Percentiles rank a stretch among this genome's conserved stretches.
These are phyloP conservation scores for Hypericum perforatum DNA, from an alignment of 345 rosid genomes.

Conservation along the genomic window DNA sequence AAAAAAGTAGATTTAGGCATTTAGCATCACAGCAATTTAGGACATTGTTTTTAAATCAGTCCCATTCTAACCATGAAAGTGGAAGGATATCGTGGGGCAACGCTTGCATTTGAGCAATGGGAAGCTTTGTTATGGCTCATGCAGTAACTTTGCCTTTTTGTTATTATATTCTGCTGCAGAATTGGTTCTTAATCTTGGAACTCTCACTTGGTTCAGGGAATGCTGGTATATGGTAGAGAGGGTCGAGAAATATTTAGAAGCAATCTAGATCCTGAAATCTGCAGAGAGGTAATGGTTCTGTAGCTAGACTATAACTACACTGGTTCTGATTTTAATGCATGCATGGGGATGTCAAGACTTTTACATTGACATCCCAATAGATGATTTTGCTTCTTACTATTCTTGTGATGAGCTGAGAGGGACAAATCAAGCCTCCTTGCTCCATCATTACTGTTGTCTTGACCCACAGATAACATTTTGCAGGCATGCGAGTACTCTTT, in stretches of 20 bases:
- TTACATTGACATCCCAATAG: no score
- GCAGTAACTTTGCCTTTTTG: not conserved
- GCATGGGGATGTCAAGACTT: no score
- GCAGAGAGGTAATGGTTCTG: slow-evolving; percentile 60
- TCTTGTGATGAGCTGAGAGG: no score
- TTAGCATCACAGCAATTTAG: no score
- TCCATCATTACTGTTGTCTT: no score
- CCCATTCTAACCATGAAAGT: no score
- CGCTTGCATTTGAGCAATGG: no score
- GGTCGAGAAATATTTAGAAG: slow-evolving; percentile 76
- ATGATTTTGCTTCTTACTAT: no score
- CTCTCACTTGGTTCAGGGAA: slow-evolving; percentile 48
- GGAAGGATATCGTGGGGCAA: no score
- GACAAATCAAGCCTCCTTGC: no score
- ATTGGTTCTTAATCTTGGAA: not conserved
- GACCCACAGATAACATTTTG: slow-evolving; percentile 1
- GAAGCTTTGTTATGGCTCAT: not conserved
- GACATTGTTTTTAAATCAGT: no score
- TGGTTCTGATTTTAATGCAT: not conserved
- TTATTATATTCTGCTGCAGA: not conserved
- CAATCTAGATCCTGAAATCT: slow-evolving; percentile 62
- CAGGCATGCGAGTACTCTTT: slow-evolving; percentile 70
- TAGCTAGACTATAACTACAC: not conserved
- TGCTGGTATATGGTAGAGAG: slow-evolving; percentile 84
- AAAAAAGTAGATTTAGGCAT: no score